Conservation (phyloP, 164 flowering plant genomes). For the Tetracentron sinense region DNA sequence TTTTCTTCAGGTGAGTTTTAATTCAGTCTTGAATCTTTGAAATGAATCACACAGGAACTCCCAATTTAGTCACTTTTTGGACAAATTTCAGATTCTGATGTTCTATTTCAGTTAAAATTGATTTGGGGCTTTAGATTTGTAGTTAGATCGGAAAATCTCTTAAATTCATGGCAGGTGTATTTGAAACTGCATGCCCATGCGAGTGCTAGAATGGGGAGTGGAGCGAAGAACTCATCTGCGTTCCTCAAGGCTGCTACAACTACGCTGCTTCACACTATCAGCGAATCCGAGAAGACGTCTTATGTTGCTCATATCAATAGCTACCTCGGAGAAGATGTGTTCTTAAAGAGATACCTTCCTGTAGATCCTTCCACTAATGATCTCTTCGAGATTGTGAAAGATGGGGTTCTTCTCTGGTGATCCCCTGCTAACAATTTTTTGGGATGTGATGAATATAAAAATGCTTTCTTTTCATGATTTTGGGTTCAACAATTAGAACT, state of each 20-base stretch:
- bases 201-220: conserved; percentile 48
- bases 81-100: no score
- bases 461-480: background rate
- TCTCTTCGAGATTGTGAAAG: conserved; percentile 81
- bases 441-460: background rate
- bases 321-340: conserved; percentile 69
- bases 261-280: conserved; percentile 80
- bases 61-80: background rate
- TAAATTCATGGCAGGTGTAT: conserved; percentile 47
- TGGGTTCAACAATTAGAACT: background rate
- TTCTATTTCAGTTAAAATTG: no score
- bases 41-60: background rate
- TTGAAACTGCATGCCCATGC: conserved; percentile 65
- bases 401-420: conserved; percentile 90
- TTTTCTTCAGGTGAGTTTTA: conserved; percentile 57
- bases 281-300: conserved; percentile 81
- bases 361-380: conserved; percentile 72
- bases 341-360: conserved; percentile 67
- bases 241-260: conserved; percentile 85
- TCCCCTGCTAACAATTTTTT: background rate
- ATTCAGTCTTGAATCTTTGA: background rate
- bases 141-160: background rate
- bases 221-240: conserved; percentile 67
- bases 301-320: conserved; percentile 84
- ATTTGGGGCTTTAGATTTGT: background rate